A percentile compares a stretch with the other conserved stretches of the same genome.
phyloP scores from a whole-genome alignment of 1,284 basidiomycete species.

The Pseudozyma sp. region DNA sequence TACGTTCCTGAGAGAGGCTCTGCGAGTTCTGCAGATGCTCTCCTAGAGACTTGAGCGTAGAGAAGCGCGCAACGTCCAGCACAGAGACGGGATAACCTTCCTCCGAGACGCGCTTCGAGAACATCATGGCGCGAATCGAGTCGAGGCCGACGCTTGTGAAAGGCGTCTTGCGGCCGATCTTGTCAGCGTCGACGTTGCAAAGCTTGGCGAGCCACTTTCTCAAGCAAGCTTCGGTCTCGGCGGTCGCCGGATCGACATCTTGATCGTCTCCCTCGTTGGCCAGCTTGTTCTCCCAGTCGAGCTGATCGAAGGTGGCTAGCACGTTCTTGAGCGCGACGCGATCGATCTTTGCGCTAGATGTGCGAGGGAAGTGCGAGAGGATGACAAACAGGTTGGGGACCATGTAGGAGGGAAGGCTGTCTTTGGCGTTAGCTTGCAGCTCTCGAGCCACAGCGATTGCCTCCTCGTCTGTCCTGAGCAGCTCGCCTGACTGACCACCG shows the following conservation, averaged over 20 bases:
- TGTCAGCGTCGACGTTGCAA: conserved; percentile 49
- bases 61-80: conserved; percentile 63
- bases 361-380: conserved; percentile 67
- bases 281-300: conserved; percentile 61
- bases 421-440: conserved; percentile 51
- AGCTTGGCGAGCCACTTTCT: conserved; percentile 51
- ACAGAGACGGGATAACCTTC: conserved; percentile 62
- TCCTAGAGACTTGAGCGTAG: conserved; percentile 52
- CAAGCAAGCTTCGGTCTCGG: conserved; percentile 41
- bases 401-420: conserved; percentile 66
- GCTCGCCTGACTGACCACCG: conserved; percentile 17
- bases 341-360: conserved; percentile 69
- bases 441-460: conserved; percentile 53
- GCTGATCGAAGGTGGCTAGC: conserved; percentile 57
- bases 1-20: conserved; percentile 22
- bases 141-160: conserved; percentile 65
- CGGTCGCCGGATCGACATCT: conserved; percentile 19
- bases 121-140: conserved; percentile 66
- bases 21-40: conserved; percentile 46
- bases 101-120: conserved; percentile 54
- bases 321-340: conserved; percentile 65
- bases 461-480: conserved; percentile 53
- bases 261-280: conserved; percentile 37
- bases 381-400: conserved; percentile 67
- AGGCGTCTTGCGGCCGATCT: conserved; percentile 57